These are phyloP conservation scores for Hypholoma sublateritium DNA, from an alignment of 768 basidiomycete species.

Conservation along the genomic window DNA sequence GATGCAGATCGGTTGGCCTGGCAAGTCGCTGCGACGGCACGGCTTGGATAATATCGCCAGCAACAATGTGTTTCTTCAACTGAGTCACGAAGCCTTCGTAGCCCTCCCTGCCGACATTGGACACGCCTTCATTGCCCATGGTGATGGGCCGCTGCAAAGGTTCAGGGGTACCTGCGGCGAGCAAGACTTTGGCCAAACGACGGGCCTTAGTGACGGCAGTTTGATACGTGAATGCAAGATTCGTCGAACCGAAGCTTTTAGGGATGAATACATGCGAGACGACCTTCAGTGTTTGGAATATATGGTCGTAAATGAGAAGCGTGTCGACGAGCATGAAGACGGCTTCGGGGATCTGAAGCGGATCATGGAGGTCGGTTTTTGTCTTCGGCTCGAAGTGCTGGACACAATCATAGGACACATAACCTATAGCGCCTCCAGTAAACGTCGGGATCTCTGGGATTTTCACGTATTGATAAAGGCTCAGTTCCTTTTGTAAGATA, in stretches of 20 bases:
- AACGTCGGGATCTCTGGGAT: conserved; percentile 92
- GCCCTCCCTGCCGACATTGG: conserved; percentile 91
- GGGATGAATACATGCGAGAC: conserved; percentile 95
- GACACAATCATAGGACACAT: conserved; percentile 95
- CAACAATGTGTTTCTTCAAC: conserved; percentile 91
- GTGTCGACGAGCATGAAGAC: conserved; percentile 97
- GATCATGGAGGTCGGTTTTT: conserved; percentile 69
- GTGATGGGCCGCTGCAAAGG: conserved; percentile 64
- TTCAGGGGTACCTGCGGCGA: conserved; percentile 55
- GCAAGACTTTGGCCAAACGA: conserved; percentile 71
- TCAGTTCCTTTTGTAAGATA: conserved; percentile 82
- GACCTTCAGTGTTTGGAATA: conserved; percentile 92
- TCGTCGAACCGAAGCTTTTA: conserved; percentile 59
- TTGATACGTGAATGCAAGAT: conserved; percentile 84
- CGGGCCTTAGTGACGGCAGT: conserved; percentile 83
- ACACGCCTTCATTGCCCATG: conserved; percentile 67
- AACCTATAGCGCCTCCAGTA: conserved; percentile 97
- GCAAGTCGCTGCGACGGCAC: conserved; percentile 93
- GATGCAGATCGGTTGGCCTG: conserved; percentile 84
- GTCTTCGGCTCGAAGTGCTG: conserved; percentile 97
- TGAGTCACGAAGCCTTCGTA: conserved; percentile 90
- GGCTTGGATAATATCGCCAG: conserved; percentile 98
- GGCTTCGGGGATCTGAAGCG: conserved; percentile 88
- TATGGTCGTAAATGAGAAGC: conserved; percentile 94
- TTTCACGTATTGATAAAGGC: conserved; percentile 85